Evolutionary conservation across 306 rosid species (phyloP).

Genomic region (Quercus rubra): DNA sequence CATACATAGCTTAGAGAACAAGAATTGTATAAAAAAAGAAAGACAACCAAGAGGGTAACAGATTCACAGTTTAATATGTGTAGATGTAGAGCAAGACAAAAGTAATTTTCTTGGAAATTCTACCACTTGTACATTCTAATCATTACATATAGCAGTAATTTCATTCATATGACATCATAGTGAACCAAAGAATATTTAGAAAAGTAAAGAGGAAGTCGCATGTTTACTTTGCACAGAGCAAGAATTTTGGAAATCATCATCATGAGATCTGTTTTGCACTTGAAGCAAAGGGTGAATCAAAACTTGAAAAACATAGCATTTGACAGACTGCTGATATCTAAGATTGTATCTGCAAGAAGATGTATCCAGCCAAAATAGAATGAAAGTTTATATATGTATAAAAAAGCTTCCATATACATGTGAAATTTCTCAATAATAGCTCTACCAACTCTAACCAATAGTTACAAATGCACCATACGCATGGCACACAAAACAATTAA

Average conservation of each 20-base stretch:
- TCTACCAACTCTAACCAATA: too few relatives aligned
- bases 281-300: background rate
- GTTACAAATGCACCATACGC: too few relatives aligned
- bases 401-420: too few relatives aligned
- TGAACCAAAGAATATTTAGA: background rate
- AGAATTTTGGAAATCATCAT: background rate
- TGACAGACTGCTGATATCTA: background rate
- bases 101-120: background rate
- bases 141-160: background rate
- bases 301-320: background rate
- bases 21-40: too few relatives aligned
- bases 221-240: background rate
- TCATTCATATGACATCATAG: background rate
- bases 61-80: background rate
- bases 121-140: background rate
- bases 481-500: too few relatives aligned
- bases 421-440: too few relatives aligned
- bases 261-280: background rate
- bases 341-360: background rate
- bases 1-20: too few relatives aligned
- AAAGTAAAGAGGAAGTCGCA: background rate
- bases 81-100: background rate
- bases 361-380: conserved; percentile 12
- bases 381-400: background rate
- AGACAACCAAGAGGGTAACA: background rate